Percentiles rank a stretch among this genome's conserved stretches.
Evolutionary conservation across 768 basidiomycete genomes (phyloP).

Genomic region (Rhizopogon vulgaris): DNA sequence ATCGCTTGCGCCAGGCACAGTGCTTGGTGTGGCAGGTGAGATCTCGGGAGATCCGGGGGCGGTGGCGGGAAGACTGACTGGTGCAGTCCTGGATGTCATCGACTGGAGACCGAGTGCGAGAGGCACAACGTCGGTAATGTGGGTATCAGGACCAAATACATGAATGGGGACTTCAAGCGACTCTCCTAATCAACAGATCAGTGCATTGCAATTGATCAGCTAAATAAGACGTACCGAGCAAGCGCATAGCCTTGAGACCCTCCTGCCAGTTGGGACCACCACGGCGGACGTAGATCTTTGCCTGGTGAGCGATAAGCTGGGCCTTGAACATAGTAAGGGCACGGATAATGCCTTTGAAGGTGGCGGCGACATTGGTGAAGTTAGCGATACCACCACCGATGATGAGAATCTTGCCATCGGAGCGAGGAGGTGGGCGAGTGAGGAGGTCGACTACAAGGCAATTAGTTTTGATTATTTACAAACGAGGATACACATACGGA

Average conservation of each 20-base stretch:
- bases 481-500: slow-evolving; percentile 47
- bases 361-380: slow-evolving; percentile 98
- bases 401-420: slow-evolving; percentile 96
- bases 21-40: slow-evolving; percentile 19
- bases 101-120: slow-evolving; percentile 82
- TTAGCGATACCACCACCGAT: slow-evolving; percentile 99
- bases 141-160: slow-evolving; percentile 96
- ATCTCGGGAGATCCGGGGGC: slow-evolving; percentile 38
- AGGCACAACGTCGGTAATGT: slow-evolving; percentile 98
- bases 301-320: slow-evolving; percentile 65
- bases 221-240: slow-evolving; percentile 49
- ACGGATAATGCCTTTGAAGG: slow-evolving; percentile 99
- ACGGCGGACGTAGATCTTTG: slow-evolving; percentile 95
- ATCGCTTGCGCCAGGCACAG: slow-evolving; percentile 34
- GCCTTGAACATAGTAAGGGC: slow-evolving; percentile 91
- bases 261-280: slow-evolving; percentile 99
- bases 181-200: slow-evolving; percentile 43
- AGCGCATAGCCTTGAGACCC: slow-evolving; percentile 95
- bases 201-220: too few species aligned
- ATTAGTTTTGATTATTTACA: slow-evolving; percentile 3
- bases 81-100: slow-evolving; percentile 16
- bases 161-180: slow-evolving; percentile 95
- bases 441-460: slow-evolving; percentile 74
- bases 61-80: slow-evolving; percentile 37
- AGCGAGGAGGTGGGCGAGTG: slow-evolving; percentile 77